Conservation (phyloP, 345 rosid genomes). For the Durio zibethinus region DNA sequence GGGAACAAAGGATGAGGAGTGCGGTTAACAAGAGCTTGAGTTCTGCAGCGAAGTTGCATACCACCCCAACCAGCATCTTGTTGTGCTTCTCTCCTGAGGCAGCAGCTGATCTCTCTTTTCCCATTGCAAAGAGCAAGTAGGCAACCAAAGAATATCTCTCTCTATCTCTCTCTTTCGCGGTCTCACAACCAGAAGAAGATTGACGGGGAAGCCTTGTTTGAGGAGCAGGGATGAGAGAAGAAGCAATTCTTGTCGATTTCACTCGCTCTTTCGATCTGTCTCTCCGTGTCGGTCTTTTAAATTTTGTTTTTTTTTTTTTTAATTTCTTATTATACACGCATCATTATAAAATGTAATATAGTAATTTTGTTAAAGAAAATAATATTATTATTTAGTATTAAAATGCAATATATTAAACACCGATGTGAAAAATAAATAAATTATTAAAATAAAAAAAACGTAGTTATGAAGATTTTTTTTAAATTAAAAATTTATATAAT, state of each 20-base stretch:
- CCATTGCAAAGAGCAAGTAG: slow-evolving; percentile 29
- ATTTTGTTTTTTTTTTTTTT: too few species aligned
- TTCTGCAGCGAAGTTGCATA: slow-evolving; percentile 74
- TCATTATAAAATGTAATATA: too few species aligned
- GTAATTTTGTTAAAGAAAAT: too few species aligned
- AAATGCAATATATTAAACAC: too few species aligned
- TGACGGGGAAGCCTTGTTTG: background rate
- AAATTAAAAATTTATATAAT: too few species aligned
- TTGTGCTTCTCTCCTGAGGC: slow-evolving; percentile 35
- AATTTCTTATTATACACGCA: too few species aligned
- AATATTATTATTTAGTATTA: too few species aligned
- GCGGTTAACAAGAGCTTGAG: slow-evolving; percentile 56
- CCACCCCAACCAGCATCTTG: slow-evolving; percentile 42
- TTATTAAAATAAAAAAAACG: too few species aligned
- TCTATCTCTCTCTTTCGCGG: background rate
- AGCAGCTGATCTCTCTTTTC: slow-evolving; percentile 39
- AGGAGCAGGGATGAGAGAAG: background rate
- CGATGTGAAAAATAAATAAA: too few species aligned
- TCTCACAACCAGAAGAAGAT: slow-evolving; percentile 6
- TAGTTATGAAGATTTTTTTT: too few species aligned
- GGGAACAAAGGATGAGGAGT: slow-evolving; percentile 60
- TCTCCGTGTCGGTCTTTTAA: background rate
- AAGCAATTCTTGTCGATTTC: background rate
- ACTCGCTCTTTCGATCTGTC: background rate
- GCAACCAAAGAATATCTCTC: background rate